Evolutionary conservation across 106 monocot species (phyloP).

Genomic region (Acorus gramineus): DNA sequence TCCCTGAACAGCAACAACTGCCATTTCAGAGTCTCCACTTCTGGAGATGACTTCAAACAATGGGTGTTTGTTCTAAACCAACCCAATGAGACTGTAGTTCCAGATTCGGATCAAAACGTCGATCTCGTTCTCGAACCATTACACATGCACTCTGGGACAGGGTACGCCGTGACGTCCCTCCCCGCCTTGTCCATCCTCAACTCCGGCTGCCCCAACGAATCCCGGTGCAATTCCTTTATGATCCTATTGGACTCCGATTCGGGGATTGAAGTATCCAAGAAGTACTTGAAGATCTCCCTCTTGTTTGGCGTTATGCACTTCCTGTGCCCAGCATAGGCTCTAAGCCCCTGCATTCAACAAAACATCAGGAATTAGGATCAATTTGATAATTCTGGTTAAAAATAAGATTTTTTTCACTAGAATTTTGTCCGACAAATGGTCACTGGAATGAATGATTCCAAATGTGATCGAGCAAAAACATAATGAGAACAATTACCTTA

Average conservation of each 20-base stretch:
- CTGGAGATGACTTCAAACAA: no score
- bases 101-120: neutral
- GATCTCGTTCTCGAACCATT: constrained; percentile 21
- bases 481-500: no score
- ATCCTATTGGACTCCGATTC: constrained; percentile 61
- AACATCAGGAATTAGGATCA: no score
- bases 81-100: no score
- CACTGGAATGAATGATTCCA: no score
- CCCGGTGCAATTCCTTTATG: constrained; percentile 52
- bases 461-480: no score
- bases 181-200: constrained; percentile 30
- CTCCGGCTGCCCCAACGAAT: constrained; percentile 75
- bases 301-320: constrained; percentile 90
- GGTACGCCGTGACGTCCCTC: constrained; percentile 76
- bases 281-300: constrained; percentile 75
- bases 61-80: no score
- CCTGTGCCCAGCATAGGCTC: constrained; percentile 67
- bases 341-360: constrained; percentile 40
- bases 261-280: constrained; percentile 38
- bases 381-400: no score
- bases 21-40: no score
- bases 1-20: no score
- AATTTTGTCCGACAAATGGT: no score
- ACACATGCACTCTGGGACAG: constrained; percentile 85
- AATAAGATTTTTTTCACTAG: no score